Evolutionary conservation across 2,329 filamentous ascomycete species (phyloP).

Genomic region (Penicillium sp.): DNA sequence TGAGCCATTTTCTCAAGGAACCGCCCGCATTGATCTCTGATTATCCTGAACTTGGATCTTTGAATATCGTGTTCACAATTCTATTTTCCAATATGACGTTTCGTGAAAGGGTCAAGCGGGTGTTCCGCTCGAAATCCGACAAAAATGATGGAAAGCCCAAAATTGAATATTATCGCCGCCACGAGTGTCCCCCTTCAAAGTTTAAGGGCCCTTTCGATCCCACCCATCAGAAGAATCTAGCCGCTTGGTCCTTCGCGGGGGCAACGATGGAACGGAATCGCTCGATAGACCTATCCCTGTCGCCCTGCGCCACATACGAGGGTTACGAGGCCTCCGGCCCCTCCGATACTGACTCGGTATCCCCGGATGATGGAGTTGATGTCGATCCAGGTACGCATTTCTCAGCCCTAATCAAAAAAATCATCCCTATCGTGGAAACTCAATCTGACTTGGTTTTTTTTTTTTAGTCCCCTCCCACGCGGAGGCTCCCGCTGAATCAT

Average conservation of each 20-base stretch:
- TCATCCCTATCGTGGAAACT: not conserved
- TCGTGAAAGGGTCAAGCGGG: conserved; percentile 39
- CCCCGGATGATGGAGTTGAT: conserved; percentile 15
- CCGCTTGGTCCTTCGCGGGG: conserved; percentile 46
- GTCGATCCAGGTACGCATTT: conserved; percentile 23
- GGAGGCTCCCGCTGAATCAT: conserved; percentile 25
- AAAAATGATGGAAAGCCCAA: conserved; percentile 15
- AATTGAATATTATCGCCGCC: conserved; percentile 50
- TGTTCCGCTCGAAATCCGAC: conserved; percentile 33
- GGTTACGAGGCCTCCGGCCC: conserved; percentile 11
- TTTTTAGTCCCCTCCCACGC: conserved; percentile 7
- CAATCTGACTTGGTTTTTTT: conserved; percentile 8
- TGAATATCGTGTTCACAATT: conserved; percentile 6
- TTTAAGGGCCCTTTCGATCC: conserved; percentile 50
- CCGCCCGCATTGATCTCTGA: conserved; percentile 13
- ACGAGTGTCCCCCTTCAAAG: conserved; percentile 50
- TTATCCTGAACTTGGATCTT: conserved; percentile 4
- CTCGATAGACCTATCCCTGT: conserved; percentile 39
- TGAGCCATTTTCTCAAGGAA: conserved; percentile 24
- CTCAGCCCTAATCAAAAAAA: not conserved
- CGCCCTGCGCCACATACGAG: conserved; percentile 36
- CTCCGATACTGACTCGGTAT: conserved; percentile 22
- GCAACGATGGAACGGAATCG: conserved; percentile 37
- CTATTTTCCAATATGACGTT: conserved; percentile 35
- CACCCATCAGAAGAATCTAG: conserved; percentile 44